Base-by-base conservation (phyloP, 306 rosid species). In the Adenanthera pavonina region DNA sequence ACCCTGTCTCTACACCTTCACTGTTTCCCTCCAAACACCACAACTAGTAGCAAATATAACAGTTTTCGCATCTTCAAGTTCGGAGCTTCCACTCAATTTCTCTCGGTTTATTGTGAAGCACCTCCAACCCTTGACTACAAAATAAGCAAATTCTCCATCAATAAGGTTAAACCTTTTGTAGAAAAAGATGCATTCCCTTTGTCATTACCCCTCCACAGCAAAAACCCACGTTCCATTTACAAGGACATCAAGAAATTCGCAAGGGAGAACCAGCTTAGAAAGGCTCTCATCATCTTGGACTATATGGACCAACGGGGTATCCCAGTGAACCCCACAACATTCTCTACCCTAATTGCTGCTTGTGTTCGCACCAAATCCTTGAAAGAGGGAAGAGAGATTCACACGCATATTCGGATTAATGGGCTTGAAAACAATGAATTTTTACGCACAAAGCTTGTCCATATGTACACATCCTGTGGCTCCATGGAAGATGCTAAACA, bases 171-270 rank as follows among this genome's bases (percentile, higher is more conserved):
- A 52, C 68, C 43, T 6, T 89, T 90, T 62, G 35, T 80, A 0
- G 87, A 86, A 52, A 69, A 85, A 72, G 90, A 93, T 76, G 91
- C 90, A 1, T 93, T 91, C 51, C 96, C 97, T 0, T 86, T 72
- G 10, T 93, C 97, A 13, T 56, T 90, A 64, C 94, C 97, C 5
- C 94, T 93, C 62, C 94, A 93, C 81, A 84, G 33, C 72, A 90
- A 84, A 78, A 93, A 93, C 85, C 96, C 96, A 57, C 85, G n/a
- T 73, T 82, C 88, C 82, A 82, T 93, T 20, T 88, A 68, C 89
- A 75, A 78, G 51, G 90, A 88, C 75, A 78, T 90, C 11, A 87
- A 85, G 71, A 66, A 83, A 47, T 88, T 90, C 67, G 87, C 94
- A 0, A 40, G 82, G 49, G 48, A 76, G 35, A 82, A 81, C 74